Evolutionary conservation across 2,329 filamentous ascomycete species (phyloP).

Genomic region (Thyridium curvatum): DNA sequence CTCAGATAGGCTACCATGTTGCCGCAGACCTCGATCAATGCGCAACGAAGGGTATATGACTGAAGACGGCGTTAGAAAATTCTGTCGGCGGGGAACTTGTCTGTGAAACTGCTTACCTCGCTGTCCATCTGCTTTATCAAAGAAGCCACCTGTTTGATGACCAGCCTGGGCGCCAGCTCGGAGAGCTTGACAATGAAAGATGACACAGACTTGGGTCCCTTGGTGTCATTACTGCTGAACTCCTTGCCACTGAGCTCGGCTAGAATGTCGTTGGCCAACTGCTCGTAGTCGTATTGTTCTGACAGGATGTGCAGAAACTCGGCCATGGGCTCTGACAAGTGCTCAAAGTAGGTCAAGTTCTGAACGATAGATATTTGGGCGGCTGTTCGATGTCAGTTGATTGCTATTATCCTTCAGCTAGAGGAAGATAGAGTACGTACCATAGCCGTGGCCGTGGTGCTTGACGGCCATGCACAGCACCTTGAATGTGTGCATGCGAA

Average conservation of each 20-base stretch:
- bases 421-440: conserved; percentile 42
- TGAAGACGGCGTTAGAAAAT: conserved; percentile 26
- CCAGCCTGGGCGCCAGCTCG: conserved; percentile 81
- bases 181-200: conserved; percentile 90
- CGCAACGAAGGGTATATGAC: conserved; percentile 89
- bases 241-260: conserved; percentile 95
- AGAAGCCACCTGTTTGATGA: conserved; percentile 96
- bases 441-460: conserved; percentile 94
- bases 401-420: conserved; percentile 8
- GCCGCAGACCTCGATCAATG: conserved; percentile 93
- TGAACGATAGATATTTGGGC: conserved; percentile 98
- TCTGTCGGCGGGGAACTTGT: neutral
- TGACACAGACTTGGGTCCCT: conserved; percentile 93
- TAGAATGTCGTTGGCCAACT: conserved; percentile 87
- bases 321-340: conserved; percentile 97
- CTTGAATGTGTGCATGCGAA: conserved; percentile 96
- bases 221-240: conserved; percentile 94
- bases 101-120: conserved; percentile 50
- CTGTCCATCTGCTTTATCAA: conserved; percentile 92
- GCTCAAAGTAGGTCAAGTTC: conserved; percentile 96
- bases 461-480: conserved; percentile 95
- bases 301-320: conserved; percentile 94
- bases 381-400: conserved; percentile 45
- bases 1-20: conserved; percentile 90
- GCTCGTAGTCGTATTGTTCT: conserved; percentile 96